A percentile compares a stretch with the other conserved stretches of the same genome.
These are phyloP conservation scores for Hippophae gyantsensis DNA, from an alignment of 306 rosid genomes.

Conservation along the genomic window DNA sequence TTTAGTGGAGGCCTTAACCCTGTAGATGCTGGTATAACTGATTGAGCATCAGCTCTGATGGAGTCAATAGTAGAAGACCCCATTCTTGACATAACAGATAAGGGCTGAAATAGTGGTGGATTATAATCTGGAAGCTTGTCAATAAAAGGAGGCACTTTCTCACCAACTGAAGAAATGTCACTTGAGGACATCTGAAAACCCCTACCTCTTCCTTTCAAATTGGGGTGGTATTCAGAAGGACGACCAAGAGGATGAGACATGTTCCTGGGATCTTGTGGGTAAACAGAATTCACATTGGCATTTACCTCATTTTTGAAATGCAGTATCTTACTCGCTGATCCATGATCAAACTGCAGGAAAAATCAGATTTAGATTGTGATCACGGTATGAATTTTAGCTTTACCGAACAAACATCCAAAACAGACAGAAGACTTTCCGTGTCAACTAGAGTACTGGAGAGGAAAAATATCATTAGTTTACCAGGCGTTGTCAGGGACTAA, in stretches of 20 bases:
- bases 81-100: slow-evolving; percentile 33
- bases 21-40: slow-evolving; percentile 40
- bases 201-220: slow-evolving; percentile 37
- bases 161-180: slow-evolving; percentile 21
- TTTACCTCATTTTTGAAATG: slow-evolving; percentile 34
- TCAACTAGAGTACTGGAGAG: too few species aligned
- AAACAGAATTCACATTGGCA: slow-evolving; percentile 27
- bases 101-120: slow-evolving; percentile 14
- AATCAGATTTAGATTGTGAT: background rate
- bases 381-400: background rate
- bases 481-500: too few species aligned
- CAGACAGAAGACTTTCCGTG: too few species aligned
- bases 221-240: slow-evolving; percentile 23
- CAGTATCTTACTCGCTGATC: slow-evolving; percentile 22
- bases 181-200: slow-evolving; percentile 24
- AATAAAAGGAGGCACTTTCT: slow-evolving; percentile 22
- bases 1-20: slow-evolving; percentile 50
- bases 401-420: background rate
- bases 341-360: slow-evolving; percentile 38
- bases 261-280: slow-evolving; percentile 51
- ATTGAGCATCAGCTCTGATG: slow-evolving; percentile 29
- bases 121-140: slow-evolving; percentile 35
- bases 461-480: too few species aligned
- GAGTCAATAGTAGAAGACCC: slow-evolving; percentile 34
- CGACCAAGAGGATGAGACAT: slow-evolving; percentile 35